Percentiles rank a stretch among this genome's conserved stretches.
Conservation (phyloP, 306 rosid species). For the Comarum palustre region DNA sequence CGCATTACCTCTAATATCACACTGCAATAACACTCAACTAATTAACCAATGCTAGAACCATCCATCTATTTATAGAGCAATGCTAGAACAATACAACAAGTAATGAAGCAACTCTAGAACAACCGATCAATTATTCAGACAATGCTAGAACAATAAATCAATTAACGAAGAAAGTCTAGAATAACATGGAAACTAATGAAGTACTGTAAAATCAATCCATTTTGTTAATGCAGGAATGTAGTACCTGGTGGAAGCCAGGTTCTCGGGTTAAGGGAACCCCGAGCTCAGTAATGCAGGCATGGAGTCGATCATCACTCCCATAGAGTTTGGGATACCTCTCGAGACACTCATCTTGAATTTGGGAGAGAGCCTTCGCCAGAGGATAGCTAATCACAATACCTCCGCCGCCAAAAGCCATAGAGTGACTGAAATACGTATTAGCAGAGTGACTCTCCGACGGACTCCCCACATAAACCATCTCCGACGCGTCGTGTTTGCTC, state of each 20-base stretch:
- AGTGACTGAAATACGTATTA: constrained; percentile 69
- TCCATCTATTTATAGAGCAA: background rate
- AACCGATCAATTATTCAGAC: background rate
- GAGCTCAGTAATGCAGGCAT: constrained; percentile 78
- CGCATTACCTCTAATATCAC: constrained; percentile 68
- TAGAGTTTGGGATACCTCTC: constrained; percentile 75
- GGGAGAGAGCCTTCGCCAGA: constrained; percentile 56
- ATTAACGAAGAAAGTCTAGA: background rate
- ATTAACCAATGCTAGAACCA: background rate
- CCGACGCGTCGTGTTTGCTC: constrained; percentile 67
- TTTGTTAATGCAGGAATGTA: background rate
- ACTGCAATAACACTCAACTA: constrained; percentile 30
- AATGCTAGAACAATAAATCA: background rate
- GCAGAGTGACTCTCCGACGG: constrained; percentile 81
- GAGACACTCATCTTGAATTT: constrained; percentile 62
- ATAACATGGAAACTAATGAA: background rate
- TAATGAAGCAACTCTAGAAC: background rate
- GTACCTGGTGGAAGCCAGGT: constrained; percentile 79
- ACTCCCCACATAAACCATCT: constrained; percentile 76
- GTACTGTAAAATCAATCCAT: background rate
- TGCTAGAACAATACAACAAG: background rate
- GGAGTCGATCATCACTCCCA: constrained; percentile 79
- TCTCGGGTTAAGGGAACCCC: constrained; percentile 67
- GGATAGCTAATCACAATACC: constrained; percentile 66
- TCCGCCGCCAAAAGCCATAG: constrained; percentile 82